phyloP scores from a whole-genome alignment of 495 filamentous ascomycete species.

The Chaetomidium leptoderma region DNA sequence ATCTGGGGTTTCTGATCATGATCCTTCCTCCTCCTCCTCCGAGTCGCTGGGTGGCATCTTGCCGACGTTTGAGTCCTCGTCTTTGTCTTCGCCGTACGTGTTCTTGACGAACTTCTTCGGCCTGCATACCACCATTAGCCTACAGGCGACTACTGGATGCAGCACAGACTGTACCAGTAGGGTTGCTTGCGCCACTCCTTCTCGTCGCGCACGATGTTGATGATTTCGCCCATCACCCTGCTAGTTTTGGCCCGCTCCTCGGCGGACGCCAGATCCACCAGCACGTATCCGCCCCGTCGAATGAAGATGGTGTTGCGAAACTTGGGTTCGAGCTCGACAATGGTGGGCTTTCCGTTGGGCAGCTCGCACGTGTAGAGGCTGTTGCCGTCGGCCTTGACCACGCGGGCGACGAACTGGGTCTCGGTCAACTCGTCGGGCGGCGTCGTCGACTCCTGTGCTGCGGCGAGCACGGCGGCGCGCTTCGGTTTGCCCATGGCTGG shows the following conservation, averaged over 20 bases:
- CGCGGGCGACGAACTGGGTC: conserved; percentile 65
- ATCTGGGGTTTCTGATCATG: background rate
- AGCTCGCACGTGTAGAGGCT: conserved; percentile 73
- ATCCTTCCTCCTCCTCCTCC: conserved; percentile 52
- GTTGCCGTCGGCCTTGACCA: conserved; percentile 80
- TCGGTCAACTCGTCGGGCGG: conserved; percentile 64
- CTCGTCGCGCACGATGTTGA: conserved; percentile 89
- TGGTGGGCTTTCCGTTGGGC: conserved; percentile 50
- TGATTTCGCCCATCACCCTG: conserved; percentile 81
- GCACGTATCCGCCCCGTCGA: conserved; percentile 76
- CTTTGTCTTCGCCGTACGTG: conserved; percentile 55
- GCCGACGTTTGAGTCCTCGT: conserved; percentile 73
- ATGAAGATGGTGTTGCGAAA: conserved; percentile 93
- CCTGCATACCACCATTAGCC: conserved; percentile 45
- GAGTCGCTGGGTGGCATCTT: conserved; percentile 76
- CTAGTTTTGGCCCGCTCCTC: conserved; percentile 66
- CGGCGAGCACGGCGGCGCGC: conserved; percentile 66
- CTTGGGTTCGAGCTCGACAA: conserved; percentile 72
- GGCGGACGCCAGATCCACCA: conserved; percentile 64
- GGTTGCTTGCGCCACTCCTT: conserved; percentile 81
- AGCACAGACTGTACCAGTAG: conserved; percentile 67
- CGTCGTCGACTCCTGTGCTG: conserved; percentile 66
- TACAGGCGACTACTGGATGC: background rate
- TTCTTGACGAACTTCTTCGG: conserved; percentile 73
- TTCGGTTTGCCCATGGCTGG: conserved; percentile 67